Conservation (phyloP, 768 basidiomycete species). For the Lactifluus pinguis region DNA sequence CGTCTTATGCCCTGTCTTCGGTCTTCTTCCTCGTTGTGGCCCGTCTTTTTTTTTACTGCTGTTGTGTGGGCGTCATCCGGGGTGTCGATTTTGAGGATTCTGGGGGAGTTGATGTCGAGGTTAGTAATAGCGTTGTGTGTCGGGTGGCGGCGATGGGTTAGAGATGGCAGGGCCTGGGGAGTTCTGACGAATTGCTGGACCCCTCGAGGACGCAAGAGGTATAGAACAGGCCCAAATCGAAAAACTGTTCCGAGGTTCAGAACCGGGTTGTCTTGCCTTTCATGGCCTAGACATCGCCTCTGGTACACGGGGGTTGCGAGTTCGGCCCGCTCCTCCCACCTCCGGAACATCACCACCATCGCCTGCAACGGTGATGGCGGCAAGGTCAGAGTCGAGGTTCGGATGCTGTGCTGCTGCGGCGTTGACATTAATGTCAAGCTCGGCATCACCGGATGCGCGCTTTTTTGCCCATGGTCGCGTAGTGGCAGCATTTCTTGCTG, state of each 20-base stretch:
- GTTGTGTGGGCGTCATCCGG: not conserved
- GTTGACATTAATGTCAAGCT: no score
- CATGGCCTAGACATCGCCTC: no score
- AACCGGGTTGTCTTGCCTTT: no score
- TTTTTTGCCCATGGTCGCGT: no score
- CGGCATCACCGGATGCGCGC: no score
- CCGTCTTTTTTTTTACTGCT: not conserved
- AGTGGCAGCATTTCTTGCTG: no score
- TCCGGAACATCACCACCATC: no score
- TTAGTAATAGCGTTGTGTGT: not conserved
- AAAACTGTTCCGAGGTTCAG: constrained; percentile 10
- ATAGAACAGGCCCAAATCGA: not conserved
- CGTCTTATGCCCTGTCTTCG: not conserved
- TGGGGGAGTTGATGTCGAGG: not conserved
- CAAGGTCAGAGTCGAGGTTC: no score
- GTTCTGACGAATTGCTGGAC: constrained; percentile 11
- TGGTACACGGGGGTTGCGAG: no score
- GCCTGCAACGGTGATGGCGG: no score
- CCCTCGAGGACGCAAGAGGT: constrained; percentile 13
- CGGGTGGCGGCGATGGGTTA: constrained; percentile 5
- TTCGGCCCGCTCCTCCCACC: no score
- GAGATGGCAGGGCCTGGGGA: constrained; percentile 5
- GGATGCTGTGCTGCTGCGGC: no score
- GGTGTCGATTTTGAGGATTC: not conserved
- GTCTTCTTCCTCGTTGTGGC: not conserved